Evolutionary conservation across 441 rosid species (phyloP).

Genomic region (Erodium moschatum): DNA sequence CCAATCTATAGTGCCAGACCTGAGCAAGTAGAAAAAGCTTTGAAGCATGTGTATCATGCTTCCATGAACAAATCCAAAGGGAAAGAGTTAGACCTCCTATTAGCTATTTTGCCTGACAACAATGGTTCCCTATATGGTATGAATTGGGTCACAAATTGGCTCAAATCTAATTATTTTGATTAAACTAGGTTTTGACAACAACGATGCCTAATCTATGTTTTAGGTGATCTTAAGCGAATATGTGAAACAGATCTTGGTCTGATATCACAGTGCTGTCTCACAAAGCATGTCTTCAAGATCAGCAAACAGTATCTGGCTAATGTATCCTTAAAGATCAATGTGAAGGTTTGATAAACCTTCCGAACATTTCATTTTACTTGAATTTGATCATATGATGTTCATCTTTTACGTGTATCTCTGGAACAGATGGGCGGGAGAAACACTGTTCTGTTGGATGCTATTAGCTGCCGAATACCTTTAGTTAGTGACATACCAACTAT

Average conservation of each 20-base stretch:
- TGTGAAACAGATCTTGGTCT: conserved; percentile 89
- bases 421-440: conserved; percentile 98
- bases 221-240: conserved; percentile 82
- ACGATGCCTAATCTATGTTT: conserved; percentile 12
- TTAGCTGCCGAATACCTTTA: conserved; percentile 84
- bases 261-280: conserved; percentile 82
- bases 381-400: neutral
- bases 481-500: conserved; percentile 94
- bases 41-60: conserved; percentile 74
- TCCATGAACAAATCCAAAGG: conserved; percentile 82
- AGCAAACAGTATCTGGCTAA: conserved; percentile 84
- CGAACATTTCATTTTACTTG: neutral
- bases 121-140: conserved; percentile 92
- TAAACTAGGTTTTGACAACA: neutral
- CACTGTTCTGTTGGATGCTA: conserved; percentile 86
- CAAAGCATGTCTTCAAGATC: conserved; percentile 80
- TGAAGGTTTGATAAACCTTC: conserved; percentile 47
- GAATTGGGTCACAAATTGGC: conserved; percentile 10
- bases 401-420: neutral
- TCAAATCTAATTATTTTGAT: neutral
- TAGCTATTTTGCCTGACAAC: conserved; percentile 88
- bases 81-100: conserved; percentile 80
- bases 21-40: conserved; percentile 91
- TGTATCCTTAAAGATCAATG: conserved; percentile 79
- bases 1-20: conserved; percentile 81